Evolutionary conservation across 345 rosid genomes (phyloP), one percentile per base, ranked within the genome.

Genomic region (Heritiera fomes): DNA sequence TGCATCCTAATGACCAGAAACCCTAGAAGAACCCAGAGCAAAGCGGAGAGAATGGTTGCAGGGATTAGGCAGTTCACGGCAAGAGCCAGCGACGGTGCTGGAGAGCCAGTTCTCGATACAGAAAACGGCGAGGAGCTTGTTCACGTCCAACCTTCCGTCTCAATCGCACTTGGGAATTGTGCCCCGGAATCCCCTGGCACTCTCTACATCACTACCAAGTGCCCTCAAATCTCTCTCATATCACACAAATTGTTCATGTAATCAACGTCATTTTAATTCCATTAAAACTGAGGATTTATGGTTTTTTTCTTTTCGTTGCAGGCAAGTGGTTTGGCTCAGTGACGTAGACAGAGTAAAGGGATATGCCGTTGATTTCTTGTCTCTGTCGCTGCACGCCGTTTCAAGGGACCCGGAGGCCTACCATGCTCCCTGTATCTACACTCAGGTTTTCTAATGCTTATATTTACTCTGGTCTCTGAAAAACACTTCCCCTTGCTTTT

Each of bases 351-450:
- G 83, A 77, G 73, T 81, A 9, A 93, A 87, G 83, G 98, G 99
- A 18, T 97, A 90, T 30, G 92, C 98, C 0, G 96, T 97, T 53
- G 93, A 91, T 90, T 94, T 94, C 87, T 84, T 91, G 83, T 88
- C 95, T 20, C 70, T 97, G 20, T 93, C 96, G 8, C 92, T 97
- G 61, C 99, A 97, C 50, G 99, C 98, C 0, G 91, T 94, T 5
- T 97, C 98, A 6, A 87, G 91, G 81, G 98, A 97, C 77, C 99
- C 96, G 0, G 96, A 90, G 80, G 89, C 98, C 56, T 97, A 90
- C 78, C 83, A 91, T 41, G 87, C 94, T 84, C 98, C 99, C 76
- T 97, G 98, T 81, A 87, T 97, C 58, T 90, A 97, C 64, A 79
- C 96, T 77, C 99, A 93, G 94, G 99, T 96, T 49, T 32, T 59